Conservation (phyloP, 148 eudicot genomes). For the Fagopyrum esculentum region DNA sequence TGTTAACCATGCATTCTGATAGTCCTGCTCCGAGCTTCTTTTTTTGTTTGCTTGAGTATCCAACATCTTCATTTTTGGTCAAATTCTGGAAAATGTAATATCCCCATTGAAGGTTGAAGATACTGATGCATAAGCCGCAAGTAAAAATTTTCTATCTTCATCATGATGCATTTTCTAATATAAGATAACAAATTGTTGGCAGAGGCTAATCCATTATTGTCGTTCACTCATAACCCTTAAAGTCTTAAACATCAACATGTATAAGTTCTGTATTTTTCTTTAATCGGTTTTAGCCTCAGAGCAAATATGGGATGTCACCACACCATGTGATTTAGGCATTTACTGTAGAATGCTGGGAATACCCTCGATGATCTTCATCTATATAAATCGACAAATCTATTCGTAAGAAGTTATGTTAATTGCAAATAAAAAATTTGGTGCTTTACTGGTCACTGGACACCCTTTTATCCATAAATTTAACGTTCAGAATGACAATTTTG, state of each 20-base stretch:
- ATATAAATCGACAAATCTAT: neutral
- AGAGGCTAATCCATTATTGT: neutral
- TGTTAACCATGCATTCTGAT: neutral
- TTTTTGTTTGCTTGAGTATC: neutral
- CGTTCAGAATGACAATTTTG: neutral
- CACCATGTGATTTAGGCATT: neutral
- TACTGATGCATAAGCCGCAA: neutral
- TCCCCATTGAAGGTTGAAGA: neutral
- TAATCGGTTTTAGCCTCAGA: neutral
- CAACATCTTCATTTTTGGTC: neutral
- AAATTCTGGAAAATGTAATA: neutral
- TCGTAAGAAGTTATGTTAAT: neutral
- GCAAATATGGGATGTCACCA: neutral
- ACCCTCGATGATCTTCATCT: neutral
- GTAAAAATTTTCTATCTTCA: neutral
- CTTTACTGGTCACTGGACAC: neutral
- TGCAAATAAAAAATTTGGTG: neutral
- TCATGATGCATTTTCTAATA: neutral
- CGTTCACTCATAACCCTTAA: neutral
- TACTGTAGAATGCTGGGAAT: neutral
- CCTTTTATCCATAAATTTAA: neutral
- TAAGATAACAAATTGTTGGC: neutral
- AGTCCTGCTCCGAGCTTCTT: neutral
- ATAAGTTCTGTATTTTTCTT: neutral
- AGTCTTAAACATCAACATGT: neutral